Base-by-base conservation (phyloP, 495 filamentous ascomycete species). In the Chaetomium tenue region DNA sequence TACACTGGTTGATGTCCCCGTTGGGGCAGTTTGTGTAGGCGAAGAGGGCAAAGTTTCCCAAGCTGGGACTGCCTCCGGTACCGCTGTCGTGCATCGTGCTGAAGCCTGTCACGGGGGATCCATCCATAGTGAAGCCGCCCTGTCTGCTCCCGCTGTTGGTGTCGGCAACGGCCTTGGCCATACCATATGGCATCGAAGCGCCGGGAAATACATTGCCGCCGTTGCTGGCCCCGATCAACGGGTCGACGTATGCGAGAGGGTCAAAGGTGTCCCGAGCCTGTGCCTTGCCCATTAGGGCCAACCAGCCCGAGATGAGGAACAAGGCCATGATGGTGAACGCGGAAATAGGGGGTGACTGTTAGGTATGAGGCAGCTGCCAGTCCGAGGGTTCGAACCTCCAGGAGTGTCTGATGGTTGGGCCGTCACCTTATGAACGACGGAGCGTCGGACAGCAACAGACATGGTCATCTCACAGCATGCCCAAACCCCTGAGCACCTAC, bases 161-260 rank as follows among this genome's bases (percentile, higher is more conserved):
- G 70, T 93, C 90, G 51, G 89, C 86, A 1, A 90, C 88, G 15
- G 89, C 88, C 73, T 92, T 92, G 54, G 87, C 89, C 84, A 92
- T 89, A 54, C 89, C 79, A 72, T 88, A 92, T 0, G 89, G 89
- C 55, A 91, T 69, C 2, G 87, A 88, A 12, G 89, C 89, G 3
- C 89, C 89, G 0, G 89, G 79, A 60, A 92, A 92, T 20, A 91
- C 88, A 81, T 91, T 89, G 7, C 88, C 88, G 76, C 76, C 86
- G 70, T 84, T 82, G 56, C 78, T 81, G 23, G 80, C 82, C 26
- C 86, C 85, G 60, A 88, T 86, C 33, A 88, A 71, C 37, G 84
- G 83, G 71, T 88, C 81, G 65, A 82, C 74, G 58, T 77, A 81
- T 2, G 64, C 62, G 20, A 82, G 68, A 50, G 74, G 73, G 48